Evolutionary conservation across 257 asterid species (phyloP).

Genomic region (Plantago ovata): DNA sequence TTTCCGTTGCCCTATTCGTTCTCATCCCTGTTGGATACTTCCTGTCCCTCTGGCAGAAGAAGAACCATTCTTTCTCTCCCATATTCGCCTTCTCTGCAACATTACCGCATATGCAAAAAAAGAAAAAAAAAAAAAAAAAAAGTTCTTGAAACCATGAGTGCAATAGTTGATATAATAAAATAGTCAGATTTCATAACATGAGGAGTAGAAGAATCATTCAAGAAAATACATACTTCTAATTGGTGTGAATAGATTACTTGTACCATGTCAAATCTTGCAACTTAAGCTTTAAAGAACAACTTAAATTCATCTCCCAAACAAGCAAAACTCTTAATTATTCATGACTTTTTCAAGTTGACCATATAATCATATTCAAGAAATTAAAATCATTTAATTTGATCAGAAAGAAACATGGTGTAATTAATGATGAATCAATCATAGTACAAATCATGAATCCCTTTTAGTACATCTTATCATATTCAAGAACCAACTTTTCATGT

Average conservation of each 20-base stretch:
- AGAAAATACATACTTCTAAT: too few relatives aligned
- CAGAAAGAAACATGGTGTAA: background rate
- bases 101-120: background rate
- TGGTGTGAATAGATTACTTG: too few relatives aligned
- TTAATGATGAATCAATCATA: background rate
- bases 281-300: background rate
- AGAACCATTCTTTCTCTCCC: conserved; percentile 83
- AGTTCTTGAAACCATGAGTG: background rate
- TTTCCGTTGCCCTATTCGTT: conserved; percentile 73
- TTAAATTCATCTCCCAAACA: background rate
- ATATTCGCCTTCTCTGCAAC: conserved; percentile 63
- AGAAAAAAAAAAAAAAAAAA: background rate
- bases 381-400: background rate
- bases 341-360: background rate
- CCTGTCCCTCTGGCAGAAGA: conserved; percentile 68
- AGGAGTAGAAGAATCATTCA: background rate
- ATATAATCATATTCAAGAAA: background rate
- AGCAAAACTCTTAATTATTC: background rate
- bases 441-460: background rate
- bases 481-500: conserved; percentile 1
- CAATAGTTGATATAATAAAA: background rate
- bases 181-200: background rate
- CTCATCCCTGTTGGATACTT: conserved; percentile 89
- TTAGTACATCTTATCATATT: background rate
- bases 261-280: conserved; percentile 2